These are phyloP conservation scores for Poterioochromonas sp. DNA, from an alignment of 352 stramenopile genomes.

Conservation along the genomic window DNA sequence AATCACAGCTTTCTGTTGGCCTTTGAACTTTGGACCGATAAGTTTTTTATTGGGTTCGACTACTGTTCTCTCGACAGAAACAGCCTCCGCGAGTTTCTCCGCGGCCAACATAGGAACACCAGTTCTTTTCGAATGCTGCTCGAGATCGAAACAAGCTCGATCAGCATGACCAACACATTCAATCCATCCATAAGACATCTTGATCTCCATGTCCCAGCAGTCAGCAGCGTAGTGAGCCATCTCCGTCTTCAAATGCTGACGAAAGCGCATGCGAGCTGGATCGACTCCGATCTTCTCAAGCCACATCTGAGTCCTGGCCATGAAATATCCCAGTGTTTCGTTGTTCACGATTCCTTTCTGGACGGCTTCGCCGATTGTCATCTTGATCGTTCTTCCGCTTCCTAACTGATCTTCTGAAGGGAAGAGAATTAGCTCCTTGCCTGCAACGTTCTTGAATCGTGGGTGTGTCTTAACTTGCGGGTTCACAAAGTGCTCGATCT, in stretches of 20 bases:
- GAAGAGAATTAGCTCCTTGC: slow-evolving; percentile 53
- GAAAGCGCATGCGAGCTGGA: slow-evolving; percentile 84
- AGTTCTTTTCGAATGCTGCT: slow-evolving; percentile 52
- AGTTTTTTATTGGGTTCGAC: slow-evolving; percentile 84
- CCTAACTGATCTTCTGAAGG: slow-evolving; percentile 31
- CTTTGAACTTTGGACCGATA: slow-evolving; percentile 92
- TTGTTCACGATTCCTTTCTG: slow-evolving; percentile 87
- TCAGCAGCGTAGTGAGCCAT: slow-evolving; percentile 99
- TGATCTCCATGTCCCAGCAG: slow-evolving; percentile 98
- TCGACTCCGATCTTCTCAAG: slow-evolving; percentile 88
- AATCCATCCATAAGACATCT: slow-evolving; percentile 90
- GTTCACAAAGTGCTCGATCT: slow-evolving; percentile 99
- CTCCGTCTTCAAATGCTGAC: slow-evolving; percentile 96
- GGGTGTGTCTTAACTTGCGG: slow-evolving; percentile 93
- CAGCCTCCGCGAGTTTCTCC: slow-evolving; percentile 57
- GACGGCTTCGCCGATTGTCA: slow-evolving; percentile 65
- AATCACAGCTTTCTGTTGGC: slow-evolving; percentile 69
- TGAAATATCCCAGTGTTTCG: slow-evolving; percentile 97
- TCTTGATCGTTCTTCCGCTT: not conserved
- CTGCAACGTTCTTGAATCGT: slow-evolving; percentile 80
- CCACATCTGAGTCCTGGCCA: slow-evolving; percentile 92
- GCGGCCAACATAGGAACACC: slow-evolving; percentile 67
- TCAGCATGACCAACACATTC: slow-evolving; percentile 98
- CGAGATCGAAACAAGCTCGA: slow-evolving; percentile 90
- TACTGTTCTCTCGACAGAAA: slow-evolving; percentile 65